Evolutionary conservation across 331 rosid genomes (phyloP).

Genomic region (Prunus yedoensis): DNA sequence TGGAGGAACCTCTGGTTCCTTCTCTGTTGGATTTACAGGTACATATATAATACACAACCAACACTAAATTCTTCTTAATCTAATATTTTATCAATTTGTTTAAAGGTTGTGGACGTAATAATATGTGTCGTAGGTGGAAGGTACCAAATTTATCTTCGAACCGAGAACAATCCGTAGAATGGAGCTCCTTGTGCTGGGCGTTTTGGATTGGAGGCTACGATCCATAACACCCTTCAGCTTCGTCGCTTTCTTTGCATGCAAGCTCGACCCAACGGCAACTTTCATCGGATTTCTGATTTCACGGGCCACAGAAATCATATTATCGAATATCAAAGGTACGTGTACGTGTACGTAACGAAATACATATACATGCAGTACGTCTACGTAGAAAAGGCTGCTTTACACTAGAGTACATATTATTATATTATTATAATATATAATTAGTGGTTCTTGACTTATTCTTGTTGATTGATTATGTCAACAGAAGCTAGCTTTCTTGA

Average conservation of each 20-base stretch:
- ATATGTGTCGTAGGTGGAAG: slow-evolving; percentile 53
- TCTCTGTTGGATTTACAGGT: slow-evolving; percentile 95
- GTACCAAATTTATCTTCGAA: slow-evolving; percentile 80
- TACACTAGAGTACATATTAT: too few species aligned
- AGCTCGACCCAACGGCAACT: slow-evolving; percentile 70
- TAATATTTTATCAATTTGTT: not conserved
- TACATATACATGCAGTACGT: not conserved
- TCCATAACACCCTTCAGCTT: slow-evolving; percentile 91
- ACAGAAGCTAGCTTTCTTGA: slow-evolving; percentile 82
- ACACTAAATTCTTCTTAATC: not conserved
- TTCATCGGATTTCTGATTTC: slow-evolving; percentile 63
- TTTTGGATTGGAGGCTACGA: slow-evolving; percentile 94
- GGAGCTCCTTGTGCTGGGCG: slow-evolving; percentile 84
- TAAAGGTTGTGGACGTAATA: not conserved
- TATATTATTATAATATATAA: too few species aligned
- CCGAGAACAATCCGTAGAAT: slow-evolving; percentile 80
- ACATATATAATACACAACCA: not conserved
- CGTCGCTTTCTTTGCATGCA: slow-evolving; percentile 78
- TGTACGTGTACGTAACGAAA: not conserved
- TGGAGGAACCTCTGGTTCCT: slow-evolving; percentile 96
- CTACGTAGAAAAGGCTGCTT: too few species aligned
- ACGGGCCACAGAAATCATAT: slow-evolving; percentile 78
- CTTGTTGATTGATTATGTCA: not conserved
- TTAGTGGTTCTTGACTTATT: not conserved
- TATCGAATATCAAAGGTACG: slow-evolving; percentile 76